Evolutionary conservation across 176 grass and related monocot genomes (phyloP), one percentile per base, ranked within the genome.

Genomic region (Rhipidocladum racemiflorum): DNA sequence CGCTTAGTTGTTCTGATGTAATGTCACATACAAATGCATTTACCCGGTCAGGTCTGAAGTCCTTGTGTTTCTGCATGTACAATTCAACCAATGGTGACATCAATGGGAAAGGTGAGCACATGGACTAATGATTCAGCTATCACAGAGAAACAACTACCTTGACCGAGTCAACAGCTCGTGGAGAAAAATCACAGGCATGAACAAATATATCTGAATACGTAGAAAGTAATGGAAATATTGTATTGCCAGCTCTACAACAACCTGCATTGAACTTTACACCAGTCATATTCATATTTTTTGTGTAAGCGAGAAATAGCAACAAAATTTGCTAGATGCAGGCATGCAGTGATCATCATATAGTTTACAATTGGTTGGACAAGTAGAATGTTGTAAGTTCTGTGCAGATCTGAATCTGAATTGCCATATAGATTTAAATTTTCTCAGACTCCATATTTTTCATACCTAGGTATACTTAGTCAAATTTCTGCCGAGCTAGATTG

Each of bases 21-120:
- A 91, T 87, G 89, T 98, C 95, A 87, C 92, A 98, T 43, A 88
- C 92, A 88, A 95, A 98, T 83, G 92, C 90, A 98, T 98, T 90
- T 75, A 95, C 62, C 16, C 11, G 68, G 67, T 80, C 85, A 69
- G 72, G 24, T 77, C 66, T 82, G 73, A 93, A 98, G 73, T 98
- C 96, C 64, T 95, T 93, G 62, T 91, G 96, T 76, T 89, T 89
- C 92, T 98, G 89, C 67, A 84, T 46, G 23, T 39, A 85, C 74
- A 46, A 74, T 82, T 40, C 69, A 77, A 55, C 16, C 49, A 72
- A 78, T 21, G 49, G 75, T 59, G 42, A 59, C 34, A 70, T 59
- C 48, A 61, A 34, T 43, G 42, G 44, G 27, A 43, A 61, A 74
- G 46, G 39, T 39, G 5, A 49, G 23, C 4, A 16, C 24, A 83